Conservation (phyloP, 1,284 basidiomycete species). For the Boletus sp. region DNA sequence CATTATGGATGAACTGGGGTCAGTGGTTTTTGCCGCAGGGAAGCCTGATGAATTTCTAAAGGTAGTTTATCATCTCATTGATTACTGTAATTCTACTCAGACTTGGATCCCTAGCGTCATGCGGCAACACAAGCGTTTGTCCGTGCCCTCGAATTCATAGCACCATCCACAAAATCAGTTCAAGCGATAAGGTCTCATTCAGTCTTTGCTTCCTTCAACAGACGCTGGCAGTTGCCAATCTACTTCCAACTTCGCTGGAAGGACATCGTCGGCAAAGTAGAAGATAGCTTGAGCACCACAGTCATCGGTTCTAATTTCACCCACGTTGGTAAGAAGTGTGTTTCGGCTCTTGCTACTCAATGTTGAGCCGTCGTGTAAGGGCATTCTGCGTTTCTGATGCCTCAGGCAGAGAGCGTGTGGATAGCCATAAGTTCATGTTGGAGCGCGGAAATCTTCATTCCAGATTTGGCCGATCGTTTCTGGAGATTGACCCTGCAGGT, state of each 20-base stretch:
- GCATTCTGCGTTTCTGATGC: constrained; percentile 46
- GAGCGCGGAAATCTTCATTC: constrained; percentile 81
- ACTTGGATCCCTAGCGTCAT: constrained; percentile 59
- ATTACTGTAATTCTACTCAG: constrained; percentile 5
- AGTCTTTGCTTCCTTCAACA: constrained; percentile 71
- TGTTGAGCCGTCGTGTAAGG: constrained; percentile 31
- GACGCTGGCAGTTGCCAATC: constrained; percentile 93
- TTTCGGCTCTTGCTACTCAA: background rate
- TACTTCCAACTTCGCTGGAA: constrained; percentile 99
- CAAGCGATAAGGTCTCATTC: constrained; percentile 71
- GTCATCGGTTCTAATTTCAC: constrained; percentile 41
- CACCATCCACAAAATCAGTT: constrained; percentile 73
- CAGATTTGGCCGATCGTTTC: constrained; percentile 78
- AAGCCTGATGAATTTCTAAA: constrained; percentile 87
- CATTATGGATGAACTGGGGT: constrained; percentile 83
- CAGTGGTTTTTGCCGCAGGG: constrained; percentile 85
- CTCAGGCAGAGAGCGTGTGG: constrained; percentile 72
- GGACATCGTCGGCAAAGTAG: constrained; percentile 79
- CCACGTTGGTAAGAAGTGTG: constrained; percentile 19
- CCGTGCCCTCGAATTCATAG: constrained; percentile 78
- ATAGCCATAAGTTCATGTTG: constrained; percentile 76
- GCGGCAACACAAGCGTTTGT: constrained; percentile 83
- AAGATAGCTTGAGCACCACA: constrained; percentile 57
- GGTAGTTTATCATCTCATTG: constrained; percentile 41
- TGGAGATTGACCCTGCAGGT: constrained; percentile 90